Evolutionary conservation across 805 yeast species (phyloP), one percentile per base, ranked within the genome.

Genomic region (Naumovozyma baii): DNA sequence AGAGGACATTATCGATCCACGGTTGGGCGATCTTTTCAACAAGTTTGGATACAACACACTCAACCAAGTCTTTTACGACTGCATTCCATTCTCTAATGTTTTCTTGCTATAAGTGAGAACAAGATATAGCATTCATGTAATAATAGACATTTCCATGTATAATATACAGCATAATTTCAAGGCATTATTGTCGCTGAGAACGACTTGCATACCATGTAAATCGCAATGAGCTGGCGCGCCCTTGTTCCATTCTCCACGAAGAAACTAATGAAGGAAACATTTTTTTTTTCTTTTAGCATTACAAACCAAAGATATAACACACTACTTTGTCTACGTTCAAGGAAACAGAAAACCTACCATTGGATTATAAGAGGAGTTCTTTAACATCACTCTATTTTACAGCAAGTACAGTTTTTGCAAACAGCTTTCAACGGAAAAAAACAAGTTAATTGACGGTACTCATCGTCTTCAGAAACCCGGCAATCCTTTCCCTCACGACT

Each of bases 11-110:
- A 19, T 36, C 13, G 34, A 22, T 35, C 36, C 33, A 14, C 14
- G 3, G 18, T 13, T 5, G 34, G 18, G 13, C 14, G 16, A 36
- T 26, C n/a, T 38, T 34, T 34, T 34, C 18, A 37, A 43, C n/a
- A 22, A 39, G 13, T 43, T 52, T 30, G 57, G 57, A 3, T 34
- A 40, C 18, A 59, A 56, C 36, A 25, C 19, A n/a, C 18, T 45
- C 13, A 26, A 45, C 16, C 59, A 56, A 43, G 35, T 59, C 17
- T 41, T 54, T 40, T 28, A 57, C 5, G 51, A 51, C n/a, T 46
- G 57, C 29, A 45, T 51, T 1, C 63, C 63, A 12, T 42, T 58
- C 18, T 31, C 51, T 13, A 58, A 58, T 36, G 32, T 53, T 22
- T 29, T 31, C 31, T 22, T 46, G n/a, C 28, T 22, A 12, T 22